Base-by-base conservation (phyloP, 768 basidiomycete genomes). In the Peribolospora kevripleyi region DNA sequence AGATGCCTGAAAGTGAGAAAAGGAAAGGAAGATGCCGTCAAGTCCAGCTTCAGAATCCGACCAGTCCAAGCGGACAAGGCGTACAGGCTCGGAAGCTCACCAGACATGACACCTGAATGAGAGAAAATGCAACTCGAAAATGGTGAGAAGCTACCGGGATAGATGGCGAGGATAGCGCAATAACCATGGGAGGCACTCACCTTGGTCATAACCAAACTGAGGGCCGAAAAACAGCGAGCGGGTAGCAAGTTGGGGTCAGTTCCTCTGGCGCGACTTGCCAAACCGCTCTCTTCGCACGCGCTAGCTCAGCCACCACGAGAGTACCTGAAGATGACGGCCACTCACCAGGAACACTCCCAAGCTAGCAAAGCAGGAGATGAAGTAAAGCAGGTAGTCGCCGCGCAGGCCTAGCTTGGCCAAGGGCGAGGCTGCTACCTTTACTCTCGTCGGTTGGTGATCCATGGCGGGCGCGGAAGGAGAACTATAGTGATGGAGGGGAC, bases 311-410 rank as follows among this genome's bases (percentile, higher is more conserved):
- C n/a, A 7, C 46, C 37, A 53, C 14, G 2, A 7, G 52, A 52
- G 51, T 49, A 3, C 6, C 53, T 42, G 11, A 51, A 7, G 9
- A 25, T 25, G 25, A 25, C 25, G 25, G 25, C 25, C 25, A 71
- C 80, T 64, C 59, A 86, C 83, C 60, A 86, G 73, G 64, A 86
- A 86, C 40, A 86, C 84, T 53, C 84, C 84, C 43, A 86, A 70
- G 69, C 82, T 83, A 57, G 79, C 81, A 57, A 86, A 86, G 45
- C 80, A 68, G 40, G 84, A 82, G 60, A 84, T 79, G 13, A 78
- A 75, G 64, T 84, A 84, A 50, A 86, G 76, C 4, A 86, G 71
- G 13, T 77, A 74, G 64, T 81, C 77, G 60, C 82, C 83, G 46
- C 25, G 25, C 25, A 25, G 25, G 25, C 25, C 25, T 25, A 25